A percentile compares a stretch with the other conserved stretches of the same genome.
Conservation (phyloP, 1,139 yeast species). For the Hyphopichia pseudoburtonii region DNA sequence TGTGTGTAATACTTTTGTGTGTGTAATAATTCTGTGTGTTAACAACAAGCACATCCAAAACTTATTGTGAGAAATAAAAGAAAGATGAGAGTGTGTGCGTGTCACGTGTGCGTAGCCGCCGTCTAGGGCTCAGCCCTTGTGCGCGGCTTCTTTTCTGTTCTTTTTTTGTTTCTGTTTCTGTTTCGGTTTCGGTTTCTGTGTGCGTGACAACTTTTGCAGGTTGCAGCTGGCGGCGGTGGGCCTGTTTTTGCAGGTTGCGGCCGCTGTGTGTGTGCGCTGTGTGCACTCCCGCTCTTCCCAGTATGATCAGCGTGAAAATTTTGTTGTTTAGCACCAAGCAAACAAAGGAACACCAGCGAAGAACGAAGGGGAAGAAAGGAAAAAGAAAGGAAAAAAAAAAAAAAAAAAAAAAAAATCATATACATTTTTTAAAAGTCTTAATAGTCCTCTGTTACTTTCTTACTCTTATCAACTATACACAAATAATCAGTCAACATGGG, state of each 20-base stretch:
- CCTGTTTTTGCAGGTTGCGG: background rate
- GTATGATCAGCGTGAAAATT: too few relatives aligned
- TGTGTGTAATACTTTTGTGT: too few relatives aligned
- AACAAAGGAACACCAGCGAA: too few relatives aligned
- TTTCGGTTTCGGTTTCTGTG: too few relatives aligned
- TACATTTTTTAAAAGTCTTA: conserved; percentile 11
- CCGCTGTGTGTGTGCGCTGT: background rate
- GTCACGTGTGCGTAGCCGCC: background rate
- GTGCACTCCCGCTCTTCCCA: background rate
- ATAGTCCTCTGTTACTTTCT: background rate
- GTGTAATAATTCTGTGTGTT: too few relatives aligned
- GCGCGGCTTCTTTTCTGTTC: too few relatives aligned
- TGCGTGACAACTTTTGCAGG: too few relatives aligned
- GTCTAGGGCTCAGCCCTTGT: background rate
- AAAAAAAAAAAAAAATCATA: too few relatives aligned
- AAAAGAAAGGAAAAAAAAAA: too few relatives aligned
- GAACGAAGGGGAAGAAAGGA: too few relatives aligned
- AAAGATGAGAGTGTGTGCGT: background rate
- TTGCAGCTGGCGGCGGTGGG: too few relatives aligned
- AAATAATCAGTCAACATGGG: conserved; percentile 55
- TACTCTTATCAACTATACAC: conserved; percentile 12
- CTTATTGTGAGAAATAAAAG: background rate
- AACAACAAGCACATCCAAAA: background rate
- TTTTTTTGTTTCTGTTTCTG: too few relatives aligned
- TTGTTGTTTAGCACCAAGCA: background rate